These are phyloP conservation scores for Chlamydomonas urium DNA, from an alignment of 139 green algal species.

Conservation along the genomic window DNA sequence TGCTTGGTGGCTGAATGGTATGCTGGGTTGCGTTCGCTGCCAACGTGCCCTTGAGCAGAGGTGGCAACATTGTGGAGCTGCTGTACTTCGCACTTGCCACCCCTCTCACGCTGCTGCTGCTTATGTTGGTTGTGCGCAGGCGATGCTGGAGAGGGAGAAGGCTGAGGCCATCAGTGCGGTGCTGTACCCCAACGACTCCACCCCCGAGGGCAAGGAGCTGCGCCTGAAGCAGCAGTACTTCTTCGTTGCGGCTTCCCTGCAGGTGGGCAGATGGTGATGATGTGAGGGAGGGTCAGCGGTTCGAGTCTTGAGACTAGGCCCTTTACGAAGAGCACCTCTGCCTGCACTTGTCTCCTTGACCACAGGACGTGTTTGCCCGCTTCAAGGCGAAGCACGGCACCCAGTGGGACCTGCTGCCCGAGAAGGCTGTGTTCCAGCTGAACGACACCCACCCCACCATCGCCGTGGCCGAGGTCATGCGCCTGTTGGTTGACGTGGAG, in stretches of 20 bases:
- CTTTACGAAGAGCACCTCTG: no score
- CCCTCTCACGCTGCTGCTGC: no score
- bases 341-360: neutral
- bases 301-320: no score
- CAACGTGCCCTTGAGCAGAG: no score
- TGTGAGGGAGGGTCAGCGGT: no score
- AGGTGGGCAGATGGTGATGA: slow-evolving; percentile 62
- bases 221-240: slow-evolving; percentile 99
- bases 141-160: slow-evolving; percentile 72
- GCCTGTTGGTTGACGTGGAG: slow-evolving; percentile 93
- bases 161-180: slow-evolving; percentile 93
- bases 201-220: slow-evolving; percentile 95
- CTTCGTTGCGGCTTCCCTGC: slow-evolving; percentile 92
- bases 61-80: no score
- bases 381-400: slow-evolving; percentile 64
- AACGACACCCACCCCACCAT: slow-evolving; percentile 99
- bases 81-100: no score
- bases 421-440: slow-evolving; percentile 92
- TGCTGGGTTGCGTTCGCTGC: no score
- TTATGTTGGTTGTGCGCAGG: no score
- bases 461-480: slow-evolving; percentile 94
- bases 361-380: slow-evolving; percentile 63
- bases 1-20: no score
- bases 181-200: slow-evolving; percentile 98
- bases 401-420: slow-evolving; percentile 68